Base-by-base conservation (phyloP, 192 early-diverging fungal species). In the Podila epigama region DNA sequence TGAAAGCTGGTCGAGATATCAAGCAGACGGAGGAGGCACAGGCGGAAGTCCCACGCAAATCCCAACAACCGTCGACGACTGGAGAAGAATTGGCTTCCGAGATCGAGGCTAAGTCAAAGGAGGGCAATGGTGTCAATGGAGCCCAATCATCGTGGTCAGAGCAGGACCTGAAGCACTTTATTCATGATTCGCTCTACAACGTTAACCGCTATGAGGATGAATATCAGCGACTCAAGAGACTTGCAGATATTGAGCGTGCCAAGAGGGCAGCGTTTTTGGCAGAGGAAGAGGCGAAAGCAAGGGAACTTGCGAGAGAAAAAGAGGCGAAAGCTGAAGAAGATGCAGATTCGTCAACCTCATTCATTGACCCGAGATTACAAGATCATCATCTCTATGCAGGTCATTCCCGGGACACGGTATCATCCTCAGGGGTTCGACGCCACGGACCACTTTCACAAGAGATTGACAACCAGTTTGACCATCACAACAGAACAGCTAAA, bases 161-260 rank as follows among this genome's bases (percentile, higher is more conserved):
- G 11, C 42, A 42, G 0, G 66, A 68, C 22, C 56, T 68, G 60
- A 68, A 55, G 50, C 39, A 58, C 3, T 77, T 77, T 48, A 63
- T 68, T n/a, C 66, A 77, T 15, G 61, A 77, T 25, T 63, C 73
- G 0, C 66, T 77, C 4, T 68, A 77, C 52, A 59, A 68, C 28
- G 73, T 64, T 4, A 68, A 77, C 48, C 60, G 66, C 25, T 77
- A 77, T 10, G 73, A 77, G 56, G 61, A 77, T 39, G 73, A 77
- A 16, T 68, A 27, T 25, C 73, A 77, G 16, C 33, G 32, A n/a
- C 40, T 77, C 15, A 77, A 50, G 32, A 33, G 61, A 50, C 73
- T 77, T 7, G 58, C 66, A 7, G 52, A 64, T 10, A 56, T 60
- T 37, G 73, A 77, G 13, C 60, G 60, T 0, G 50, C 66, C 22